Conservation (phyloP, 1,284 basidiomycete genomes). For the Tilletia walkeri region DNA sequence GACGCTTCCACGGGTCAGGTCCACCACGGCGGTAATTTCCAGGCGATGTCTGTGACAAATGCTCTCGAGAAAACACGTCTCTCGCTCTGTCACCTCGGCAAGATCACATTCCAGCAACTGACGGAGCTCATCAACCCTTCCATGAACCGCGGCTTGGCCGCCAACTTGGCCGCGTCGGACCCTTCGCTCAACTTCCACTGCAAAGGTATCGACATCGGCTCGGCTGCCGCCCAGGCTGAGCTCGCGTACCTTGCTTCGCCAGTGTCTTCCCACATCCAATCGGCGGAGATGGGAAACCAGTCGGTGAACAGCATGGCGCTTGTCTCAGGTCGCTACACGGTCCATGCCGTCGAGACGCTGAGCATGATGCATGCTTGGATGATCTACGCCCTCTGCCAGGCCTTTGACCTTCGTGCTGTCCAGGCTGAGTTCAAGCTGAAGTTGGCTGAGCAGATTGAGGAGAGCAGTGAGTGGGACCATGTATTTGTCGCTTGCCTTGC, state of each 20-base stretch:
- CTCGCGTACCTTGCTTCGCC: conserved; percentile 78
- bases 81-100: conserved; percentile 75
- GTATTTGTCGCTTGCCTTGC: neutral
- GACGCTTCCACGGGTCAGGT: conserved; percentile 38
- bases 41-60: conserved; percentile 72
- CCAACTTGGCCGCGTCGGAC: conserved; percentile 42
- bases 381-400: conserved; percentile 48
- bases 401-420: conserved; percentile 46
- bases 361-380: conserved; percentile 47
- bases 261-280: conserved; percentile 76
- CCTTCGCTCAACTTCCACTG: conserved; percentile 67
- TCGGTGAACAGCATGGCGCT: conserved; percentile 43
- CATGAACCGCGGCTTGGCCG: conserved; percentile 40
- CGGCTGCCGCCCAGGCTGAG: conserved; percentile 59
- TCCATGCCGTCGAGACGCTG: conserved; percentile 40
- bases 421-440: conserved; percentile 34
- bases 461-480: conserved; percentile 1
- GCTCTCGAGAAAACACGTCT: conserved; percentile 84
- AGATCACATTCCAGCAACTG: conserved; percentile 76
- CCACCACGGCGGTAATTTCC: conserved; percentile 34
- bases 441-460: conserved; percentile 32
- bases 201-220: conserved; percentile 80
- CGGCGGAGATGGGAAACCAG: conserved; percentile 47
- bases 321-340: conserved; percentile 40
- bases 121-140: conserved; percentile 68